Percentiles rank a stretch among this genome's conserved stretches.
Conservation (phyloP, 768 basidiomycete species). For the Kwoniella shandongensis region DNA sequence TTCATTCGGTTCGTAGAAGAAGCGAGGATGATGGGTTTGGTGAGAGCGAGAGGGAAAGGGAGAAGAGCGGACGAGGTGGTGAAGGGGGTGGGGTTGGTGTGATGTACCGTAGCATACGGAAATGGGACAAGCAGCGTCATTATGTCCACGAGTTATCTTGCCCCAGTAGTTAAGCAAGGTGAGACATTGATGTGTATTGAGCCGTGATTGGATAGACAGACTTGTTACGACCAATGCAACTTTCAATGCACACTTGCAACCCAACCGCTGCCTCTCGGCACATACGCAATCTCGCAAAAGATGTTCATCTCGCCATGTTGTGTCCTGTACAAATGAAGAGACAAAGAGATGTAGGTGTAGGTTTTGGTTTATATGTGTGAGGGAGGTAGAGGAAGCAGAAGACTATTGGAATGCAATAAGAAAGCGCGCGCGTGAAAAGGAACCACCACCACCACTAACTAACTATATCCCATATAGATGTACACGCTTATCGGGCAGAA, state of each 20-base stretch:
- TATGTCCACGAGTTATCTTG: too few species aligned
- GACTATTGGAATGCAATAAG: slow-evolving; percentile 1
- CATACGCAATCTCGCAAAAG: too few species aligned
- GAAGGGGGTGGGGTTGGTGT: slow-evolving; percentile 41
- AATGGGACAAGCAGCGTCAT: too few species aligned
- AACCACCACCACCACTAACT: slow-evolving; percentile 9
- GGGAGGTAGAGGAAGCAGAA: neutral
- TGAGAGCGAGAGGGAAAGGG: slow-evolving; percentile 39
- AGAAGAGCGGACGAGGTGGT: slow-evolving; percentile 46
- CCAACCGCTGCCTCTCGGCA: too few species aligned
- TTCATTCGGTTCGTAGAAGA: slow-evolving; percentile 48
- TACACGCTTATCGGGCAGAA: slow-evolving; percentile 46
- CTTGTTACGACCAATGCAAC: too few species aligned
- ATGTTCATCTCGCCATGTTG: too few species aligned
- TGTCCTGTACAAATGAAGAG: slow-evolving; percentile 26
- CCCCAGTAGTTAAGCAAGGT: too few species aligned
- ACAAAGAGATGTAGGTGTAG: slow-evolving; percentile 8
- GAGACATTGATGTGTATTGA: too few species aligned
- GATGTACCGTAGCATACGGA: too few species aligned
- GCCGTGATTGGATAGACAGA: too few species aligned
- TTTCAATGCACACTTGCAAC: too few species aligned
- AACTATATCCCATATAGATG: slow-evolving; percentile 1
- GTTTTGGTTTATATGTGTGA: slow-evolving; percentile 4
- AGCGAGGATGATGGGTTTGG: slow-evolving; percentile 44
- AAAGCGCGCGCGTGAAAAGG: neutral